Percentiles rank a stretch among this genome's conserved stretches.
Evolutionary conservation across 495 filamentous ascomycete species (phyloP).

Genomic region (Apiosordaria backusii): DNA sequence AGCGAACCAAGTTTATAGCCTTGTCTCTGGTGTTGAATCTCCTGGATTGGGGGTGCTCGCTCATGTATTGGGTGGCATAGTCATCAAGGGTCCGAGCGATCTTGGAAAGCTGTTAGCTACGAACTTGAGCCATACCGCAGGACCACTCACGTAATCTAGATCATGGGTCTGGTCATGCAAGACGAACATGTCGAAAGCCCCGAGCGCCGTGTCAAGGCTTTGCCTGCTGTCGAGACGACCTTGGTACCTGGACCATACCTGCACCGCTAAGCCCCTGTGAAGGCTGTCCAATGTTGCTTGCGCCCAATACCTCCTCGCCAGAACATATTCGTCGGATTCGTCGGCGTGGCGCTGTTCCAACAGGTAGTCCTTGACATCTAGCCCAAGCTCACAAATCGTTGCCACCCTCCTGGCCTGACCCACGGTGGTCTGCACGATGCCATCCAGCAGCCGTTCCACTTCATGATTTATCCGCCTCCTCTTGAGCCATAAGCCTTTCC

Average conservation of each 20-base stretch:
- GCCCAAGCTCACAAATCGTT: conserved; percentile 66
- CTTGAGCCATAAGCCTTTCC: conserved; percentile 68
- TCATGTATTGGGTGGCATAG: conserved; percentile 53
- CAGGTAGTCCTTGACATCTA: conserved; percentile 85
- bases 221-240: conserved; percentile 22
- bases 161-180: conserved; percentile 66
- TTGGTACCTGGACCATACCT: conserved; percentile 63
- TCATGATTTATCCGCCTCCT: conserved; percentile 53
- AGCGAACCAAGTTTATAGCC: conserved; percentile 62
- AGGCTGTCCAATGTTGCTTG: conserved; percentile 68
- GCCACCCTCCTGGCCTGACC: conserved; percentile 66
- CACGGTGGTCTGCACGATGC: conserved; percentile 64
- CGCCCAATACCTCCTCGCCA: conserved; percentile 81
- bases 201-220: conserved; percentile 67
- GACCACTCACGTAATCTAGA: conserved; percentile 61
- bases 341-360: conserved; percentile 58
- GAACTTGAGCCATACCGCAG: background rate
- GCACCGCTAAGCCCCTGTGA: conserved; percentile 74
- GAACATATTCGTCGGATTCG: conserved; percentile 64
- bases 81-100: conserved; percentile 60
- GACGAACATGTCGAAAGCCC: conserved; percentile 84
- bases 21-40: conserved; percentile 57
- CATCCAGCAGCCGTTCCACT: conserved; percentile 60
- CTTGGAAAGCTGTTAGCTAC: conserved; percentile 31
- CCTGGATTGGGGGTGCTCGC: conserved; percentile 47